A percentile compares a stretch with the other conserved stretches of the same genome.
These are phyloP conservation scores for Pseudopithomyces chartarum DNA, from an alignment of 2,329 filamentous ascomycete species.

Conservation along the genomic window DNA sequence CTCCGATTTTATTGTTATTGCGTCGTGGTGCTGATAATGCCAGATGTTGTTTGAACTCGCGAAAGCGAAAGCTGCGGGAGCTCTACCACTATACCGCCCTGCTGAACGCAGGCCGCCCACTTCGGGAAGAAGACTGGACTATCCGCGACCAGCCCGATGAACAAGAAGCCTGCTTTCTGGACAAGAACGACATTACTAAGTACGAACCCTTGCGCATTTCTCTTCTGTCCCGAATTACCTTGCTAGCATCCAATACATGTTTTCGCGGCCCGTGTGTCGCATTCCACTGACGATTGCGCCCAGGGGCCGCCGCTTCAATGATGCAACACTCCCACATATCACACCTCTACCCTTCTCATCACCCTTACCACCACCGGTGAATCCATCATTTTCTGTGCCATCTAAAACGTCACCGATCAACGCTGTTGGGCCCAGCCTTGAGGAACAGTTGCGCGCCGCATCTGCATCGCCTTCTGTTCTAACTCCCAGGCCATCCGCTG, in stretches of 20 bases:
- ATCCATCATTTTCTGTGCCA: constrained; percentile 16
- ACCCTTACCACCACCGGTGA: constrained; percentile 27
- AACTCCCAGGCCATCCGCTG: constrained; percentile 27
- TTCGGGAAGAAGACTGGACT: constrained; percentile 60
- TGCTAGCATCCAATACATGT: constrained; percentile 5
- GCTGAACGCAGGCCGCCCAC: constrained; percentile 59
- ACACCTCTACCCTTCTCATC: constrained; percentile 31
- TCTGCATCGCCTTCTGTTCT: constrained; percentile 41
- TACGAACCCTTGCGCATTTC: constrained; percentile 41
- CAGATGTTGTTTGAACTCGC: constrained; percentile 68
- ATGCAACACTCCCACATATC: constrained; percentile 56
- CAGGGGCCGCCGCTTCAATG: constrained; percentile 63
- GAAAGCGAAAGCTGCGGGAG: constrained; percentile 89
- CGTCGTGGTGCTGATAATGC: constrained; percentile 46
- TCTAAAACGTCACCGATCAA: constrained; percentile 30
- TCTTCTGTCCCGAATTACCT: constrained; percentile 1
- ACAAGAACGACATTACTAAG: constrained; percentile 63
- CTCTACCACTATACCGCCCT: constrained; percentile 78
- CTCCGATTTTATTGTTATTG: constrained; percentile 42
- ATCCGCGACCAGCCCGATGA: constrained; percentile 59
- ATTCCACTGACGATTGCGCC: constrained; percentile 36
- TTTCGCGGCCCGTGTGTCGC: constrained; percentile 22
- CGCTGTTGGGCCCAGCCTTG: constrained; percentile 27
- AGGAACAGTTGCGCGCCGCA: constrained; percentile 41
- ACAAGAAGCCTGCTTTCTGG: constrained; percentile 59